phyloP scores from a whole-genome alignment of 2,329 filamentous ascomycete genomes.

The Tolypocladium amazonense region DNA sequence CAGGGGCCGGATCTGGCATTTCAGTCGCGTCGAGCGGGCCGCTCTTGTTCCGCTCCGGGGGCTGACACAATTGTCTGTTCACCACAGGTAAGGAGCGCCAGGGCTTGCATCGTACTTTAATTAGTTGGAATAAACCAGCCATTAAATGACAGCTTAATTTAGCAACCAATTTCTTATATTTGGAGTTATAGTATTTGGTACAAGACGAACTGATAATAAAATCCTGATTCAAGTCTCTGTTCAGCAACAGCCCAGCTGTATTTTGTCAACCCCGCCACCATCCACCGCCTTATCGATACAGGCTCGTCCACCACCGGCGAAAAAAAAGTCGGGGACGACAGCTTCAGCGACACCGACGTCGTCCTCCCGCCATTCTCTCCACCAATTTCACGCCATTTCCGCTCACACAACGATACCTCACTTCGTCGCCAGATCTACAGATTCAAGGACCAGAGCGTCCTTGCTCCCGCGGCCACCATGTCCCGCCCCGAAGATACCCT shows the following conservation, averaged over 20 bases:
- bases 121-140: no score
- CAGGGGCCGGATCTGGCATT: neutral
- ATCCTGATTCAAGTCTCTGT: no score
- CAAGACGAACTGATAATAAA: no score
- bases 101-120: no score
- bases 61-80: neutral
- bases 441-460: neutral
- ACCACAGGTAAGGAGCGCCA: no score
- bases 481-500: constrained; percentile 94
- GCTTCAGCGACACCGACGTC: neutral
- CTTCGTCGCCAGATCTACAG: no score
- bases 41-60: constrained; percentile 3
- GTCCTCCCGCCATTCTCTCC: neutral
- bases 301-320: neutral
- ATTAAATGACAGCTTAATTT: no score
- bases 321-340: neutral
- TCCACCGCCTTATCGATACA: neutral
- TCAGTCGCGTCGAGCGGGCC: neutral
- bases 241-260: neutral
- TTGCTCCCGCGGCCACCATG: constrained; percentile 47
- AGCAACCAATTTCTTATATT: no score
- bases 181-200: no score
- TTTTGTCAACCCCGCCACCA: neutral
- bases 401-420: neutral
- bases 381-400: neutral